Percentiles rank a stretch among this genome's conserved stretches.
Evolutionary conservation across 257 asterid genomes (phyloP).

Genomic region (Gardenia jasminoides): DNA sequence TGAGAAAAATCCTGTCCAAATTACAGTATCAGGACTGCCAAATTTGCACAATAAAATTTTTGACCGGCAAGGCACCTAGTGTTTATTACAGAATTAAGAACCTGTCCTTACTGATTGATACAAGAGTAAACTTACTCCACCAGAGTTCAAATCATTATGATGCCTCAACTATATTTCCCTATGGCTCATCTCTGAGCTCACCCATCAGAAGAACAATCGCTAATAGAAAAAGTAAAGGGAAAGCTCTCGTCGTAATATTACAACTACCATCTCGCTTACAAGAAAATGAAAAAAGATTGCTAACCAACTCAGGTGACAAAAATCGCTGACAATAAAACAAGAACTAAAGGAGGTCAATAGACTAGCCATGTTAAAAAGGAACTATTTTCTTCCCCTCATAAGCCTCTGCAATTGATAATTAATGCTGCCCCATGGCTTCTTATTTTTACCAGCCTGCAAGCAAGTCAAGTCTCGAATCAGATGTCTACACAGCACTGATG

Average conservation of each 20-base stretch:
- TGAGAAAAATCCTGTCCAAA: background rate
- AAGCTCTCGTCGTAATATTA: background rate
- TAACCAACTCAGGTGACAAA: background rate
- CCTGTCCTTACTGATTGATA: background rate
- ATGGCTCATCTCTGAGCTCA: background rate
- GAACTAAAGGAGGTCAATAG: background rate
- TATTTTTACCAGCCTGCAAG: conserved; percentile 58
- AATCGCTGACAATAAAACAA: background rate
- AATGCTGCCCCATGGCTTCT: conserved; percentile 79
- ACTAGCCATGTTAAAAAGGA: background rate
- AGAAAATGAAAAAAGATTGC: conserved; percentile 6
- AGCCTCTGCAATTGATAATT: conserved; percentile 95
- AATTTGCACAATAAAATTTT: background rate
- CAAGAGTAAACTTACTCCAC: background rate
- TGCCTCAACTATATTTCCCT: background rate
- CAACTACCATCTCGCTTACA: background rate
- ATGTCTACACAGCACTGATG: background rate
- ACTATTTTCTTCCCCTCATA: conserved; percentile 60
- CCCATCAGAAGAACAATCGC: background rate
- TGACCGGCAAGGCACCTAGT: no score
- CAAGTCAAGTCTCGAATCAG: conserved; percentile 9
- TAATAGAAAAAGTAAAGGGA: background rate
- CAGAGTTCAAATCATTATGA: background rate
- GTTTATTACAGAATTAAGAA: background rate
- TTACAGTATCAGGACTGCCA: background rate